These are phyloP conservation scores for Russula ochroleuca DNA, from an alignment of 768 basidiomycete species.

Conservation along the genomic window DNA sequence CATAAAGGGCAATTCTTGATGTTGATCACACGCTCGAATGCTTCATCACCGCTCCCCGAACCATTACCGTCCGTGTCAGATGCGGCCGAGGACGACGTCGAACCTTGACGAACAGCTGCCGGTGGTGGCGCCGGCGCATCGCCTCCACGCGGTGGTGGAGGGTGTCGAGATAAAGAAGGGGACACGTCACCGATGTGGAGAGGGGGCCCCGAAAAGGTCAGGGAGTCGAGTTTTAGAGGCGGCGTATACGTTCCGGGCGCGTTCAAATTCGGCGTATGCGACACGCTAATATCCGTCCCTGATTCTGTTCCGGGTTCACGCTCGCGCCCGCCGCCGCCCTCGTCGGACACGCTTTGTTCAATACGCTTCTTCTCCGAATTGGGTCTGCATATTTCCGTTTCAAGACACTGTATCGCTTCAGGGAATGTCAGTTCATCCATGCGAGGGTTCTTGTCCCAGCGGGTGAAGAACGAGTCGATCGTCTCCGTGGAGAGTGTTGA, in stretches of 20 bases:
- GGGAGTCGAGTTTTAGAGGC: slow-evolving; percentile 43
- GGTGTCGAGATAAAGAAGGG: background rate
- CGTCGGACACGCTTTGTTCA: slow-evolving; percentile 42
- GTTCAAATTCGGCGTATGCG: slow-evolving; percentile 48
- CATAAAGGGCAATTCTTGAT: slow-evolving; percentile 93
- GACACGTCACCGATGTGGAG: slow-evolving; percentile 32
- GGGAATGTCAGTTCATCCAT: slow-evolving; percentile 72
- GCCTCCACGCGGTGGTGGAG: background rate
- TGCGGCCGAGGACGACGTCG: slow-evolving; percentile 39
- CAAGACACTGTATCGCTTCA: slow-evolving; percentile 80
- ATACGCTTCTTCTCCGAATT: slow-evolving; percentile 65
- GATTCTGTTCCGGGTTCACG: slow-evolving; percentile 4
- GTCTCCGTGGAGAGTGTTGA: slow-evolving; percentile 83
- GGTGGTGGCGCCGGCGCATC: background rate
- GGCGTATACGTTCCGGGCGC: slow-evolving; percentile 37
- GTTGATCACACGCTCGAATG: slow-evolving; percentile 86
- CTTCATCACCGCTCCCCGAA: slow-evolving; percentile 32
- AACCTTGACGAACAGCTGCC: slow-evolving; percentile 28
- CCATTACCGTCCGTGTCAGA: slow-evolving; percentile 39
- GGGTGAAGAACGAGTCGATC: slow-evolving; percentile 75
- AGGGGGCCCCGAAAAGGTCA: slow-evolving; percentile 61
- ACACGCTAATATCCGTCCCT: slow-evolving; percentile 44
- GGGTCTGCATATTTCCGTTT: slow-evolving; percentile 74
- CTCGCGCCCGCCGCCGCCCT: slow-evolving; percentile 22
- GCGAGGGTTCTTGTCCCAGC: slow-evolving; percentile 57